Evolutionary conservation across 1,284 basidiomycete genomes (phyloP), one percentile per base, ranked within the genome.

Genomic region (Austroboletus sp.): DNA sequence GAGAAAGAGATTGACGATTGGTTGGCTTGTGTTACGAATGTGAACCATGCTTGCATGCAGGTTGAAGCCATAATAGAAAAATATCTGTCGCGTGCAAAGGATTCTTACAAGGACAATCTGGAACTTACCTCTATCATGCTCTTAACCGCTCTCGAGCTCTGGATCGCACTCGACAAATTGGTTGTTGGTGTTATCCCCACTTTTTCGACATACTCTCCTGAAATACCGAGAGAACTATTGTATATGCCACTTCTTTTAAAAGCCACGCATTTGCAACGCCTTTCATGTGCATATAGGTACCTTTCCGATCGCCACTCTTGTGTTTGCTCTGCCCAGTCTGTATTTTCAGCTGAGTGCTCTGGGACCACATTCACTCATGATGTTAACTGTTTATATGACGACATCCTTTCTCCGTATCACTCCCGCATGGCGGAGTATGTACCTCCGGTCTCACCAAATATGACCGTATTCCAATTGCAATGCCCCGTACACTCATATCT

Each of bases 131-230:
- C 36, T 6, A 26, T 38, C 23, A 70, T 74, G 66, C 47, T 75
- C 16, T 57, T 77, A 40, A 72, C 68, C 0, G 47, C 67, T 5
- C 52, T 75, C 7, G 63, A 70, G 13, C 58, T 76, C 2, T 76
- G 72, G 72, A 55, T 72, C 0, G 68, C 63, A 0, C 58, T 78
- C 0, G 76, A 78, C 51, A 61, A 57, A 21, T 29, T 72, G 3
- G 65, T 55, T 4, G 53, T 68, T 5, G 25, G 27, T 1, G 56
- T 62, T 4, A 58, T 60, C 38, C 67, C 68, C 2, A 57, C 76
- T 2, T 56, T 78, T 4, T 40, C 37, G 0, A 54, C 70, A 1
- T 79, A 74, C 40, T 70, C 72, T 4, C 75, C 74, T 0, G 73
- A 75, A 42, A 53, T 79, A 1, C 59, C 69, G 0, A 39, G 44